Conservation (phyloP, 306 rosid species). For the Sindora glabra region DNA sequence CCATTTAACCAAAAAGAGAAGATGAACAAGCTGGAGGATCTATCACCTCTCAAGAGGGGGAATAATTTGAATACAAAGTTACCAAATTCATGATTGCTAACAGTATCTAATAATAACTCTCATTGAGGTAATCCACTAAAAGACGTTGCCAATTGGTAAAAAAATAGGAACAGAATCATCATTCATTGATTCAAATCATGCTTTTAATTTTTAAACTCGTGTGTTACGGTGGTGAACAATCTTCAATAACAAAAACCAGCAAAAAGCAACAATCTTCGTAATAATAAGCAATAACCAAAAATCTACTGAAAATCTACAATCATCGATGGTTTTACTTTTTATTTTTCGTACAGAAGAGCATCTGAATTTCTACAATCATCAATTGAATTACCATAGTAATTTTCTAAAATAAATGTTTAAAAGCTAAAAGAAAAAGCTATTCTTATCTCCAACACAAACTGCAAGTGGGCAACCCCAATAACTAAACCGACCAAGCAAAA, state of each 20-base stretch:
- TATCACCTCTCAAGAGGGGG: background rate
- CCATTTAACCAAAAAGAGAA: background rate
- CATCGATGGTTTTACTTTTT: background rate
- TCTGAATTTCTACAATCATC: background rate
- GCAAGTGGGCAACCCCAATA: background rate
- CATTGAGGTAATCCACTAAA: background rate
- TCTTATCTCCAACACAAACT: constrained; percentile 6
- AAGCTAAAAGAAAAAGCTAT: background rate
- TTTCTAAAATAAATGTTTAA: no score
- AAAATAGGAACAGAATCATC: background rate
- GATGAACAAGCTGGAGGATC: background rate
- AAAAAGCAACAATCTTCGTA: background rate
- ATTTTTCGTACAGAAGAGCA: no score
- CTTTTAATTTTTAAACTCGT: constrained; percentile 2
- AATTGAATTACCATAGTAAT: background rate
- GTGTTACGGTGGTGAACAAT: background rate
- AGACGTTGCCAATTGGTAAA: background rate
- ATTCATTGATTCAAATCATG: background rate
- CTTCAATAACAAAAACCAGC: background rate
- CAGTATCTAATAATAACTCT: background rate
- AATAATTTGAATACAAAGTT: constrained; percentile 10
- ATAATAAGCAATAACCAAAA: background rate
- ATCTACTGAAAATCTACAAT: background rate
- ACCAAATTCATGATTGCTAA: background rate
- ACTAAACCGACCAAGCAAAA: constrained; percentile 7